Conservation (phyloP, 1,139 yeast species). For the Diutina sp. region DNA sequence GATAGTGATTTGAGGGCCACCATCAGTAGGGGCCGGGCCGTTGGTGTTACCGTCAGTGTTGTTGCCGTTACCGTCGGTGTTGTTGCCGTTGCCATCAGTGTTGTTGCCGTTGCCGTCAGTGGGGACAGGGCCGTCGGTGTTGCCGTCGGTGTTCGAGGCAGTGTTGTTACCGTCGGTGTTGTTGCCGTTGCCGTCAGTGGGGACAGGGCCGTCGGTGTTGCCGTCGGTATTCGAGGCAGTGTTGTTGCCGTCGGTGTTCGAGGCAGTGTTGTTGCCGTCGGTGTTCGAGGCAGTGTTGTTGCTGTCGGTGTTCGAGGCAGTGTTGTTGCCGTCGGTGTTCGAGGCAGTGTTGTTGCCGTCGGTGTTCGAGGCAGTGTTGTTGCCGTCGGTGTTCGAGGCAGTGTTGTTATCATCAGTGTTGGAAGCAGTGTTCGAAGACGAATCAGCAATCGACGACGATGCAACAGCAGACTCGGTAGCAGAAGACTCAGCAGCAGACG, state of each 20-base stretch:
- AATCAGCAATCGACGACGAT: not conserved
- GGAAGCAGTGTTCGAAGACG: not conserved
- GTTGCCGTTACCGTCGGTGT: not conserved
- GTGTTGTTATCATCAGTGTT: not conserved
- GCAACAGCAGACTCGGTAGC: not conserved
- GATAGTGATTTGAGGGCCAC: not conserved
- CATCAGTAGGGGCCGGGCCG: not conserved
- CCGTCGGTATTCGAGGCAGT: not conserved
- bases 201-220: not conserved
- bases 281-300: not conserved
- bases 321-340: not conserved
- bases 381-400: not conserved
- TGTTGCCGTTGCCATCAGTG: not conserved
- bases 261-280: not conserved
- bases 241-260: not conserved
- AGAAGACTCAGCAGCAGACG: not conserved
- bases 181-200: not conserved
- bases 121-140: not conserved
- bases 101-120: not conserved
- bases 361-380: not conserved
- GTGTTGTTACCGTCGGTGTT: not conserved
- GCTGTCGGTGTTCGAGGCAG: not conserved
- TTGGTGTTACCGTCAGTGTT: not conserved
- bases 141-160: not conserved
- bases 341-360: not conserved